These are phyloP conservation scores for Pythium folliculosum DNA, from an alignment of 352 stramenopile species.

Conservation along the genomic window DNA sequence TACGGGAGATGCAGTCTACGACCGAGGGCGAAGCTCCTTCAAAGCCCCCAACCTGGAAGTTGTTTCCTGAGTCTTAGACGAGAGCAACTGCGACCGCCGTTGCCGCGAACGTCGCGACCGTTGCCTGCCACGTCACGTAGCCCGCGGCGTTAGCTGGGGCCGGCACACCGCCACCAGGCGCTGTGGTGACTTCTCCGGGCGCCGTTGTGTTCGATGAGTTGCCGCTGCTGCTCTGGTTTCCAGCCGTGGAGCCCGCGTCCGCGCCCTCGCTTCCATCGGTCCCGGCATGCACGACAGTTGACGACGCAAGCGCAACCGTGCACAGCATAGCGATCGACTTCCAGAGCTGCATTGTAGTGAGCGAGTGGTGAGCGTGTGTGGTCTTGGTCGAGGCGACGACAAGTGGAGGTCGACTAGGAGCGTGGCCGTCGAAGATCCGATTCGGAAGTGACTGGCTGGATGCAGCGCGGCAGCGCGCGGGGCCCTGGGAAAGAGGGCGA, in stretches of 20 bases:
- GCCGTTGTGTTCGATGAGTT: neutral
- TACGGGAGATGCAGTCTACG: constrained; percentile 9
- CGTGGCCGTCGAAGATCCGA: constrained; percentile 6
- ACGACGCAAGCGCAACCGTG: constrained; percentile 14
- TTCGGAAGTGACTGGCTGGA: constrained; percentile 8
- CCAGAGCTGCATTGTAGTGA: constrained; percentile 11
- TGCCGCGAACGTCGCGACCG: constrained; percentile 16
- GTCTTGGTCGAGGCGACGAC: neutral
- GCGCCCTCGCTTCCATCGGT: neutral
- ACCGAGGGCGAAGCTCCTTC: neutral
- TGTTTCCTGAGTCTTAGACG: constrained; percentile 15
- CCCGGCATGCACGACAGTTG: neutral
- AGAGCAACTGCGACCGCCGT: constrained; percentile 18
- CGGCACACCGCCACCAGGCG: constrained; percentile 12
- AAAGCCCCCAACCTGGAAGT: neutral
- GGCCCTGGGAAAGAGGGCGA: neutral
- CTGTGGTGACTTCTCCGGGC: neutral
- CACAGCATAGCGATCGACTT: constrained; percentile 8
- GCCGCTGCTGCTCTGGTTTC: neutral
- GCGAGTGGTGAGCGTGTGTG: too few relatives aligned
- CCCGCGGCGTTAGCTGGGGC: neutral
- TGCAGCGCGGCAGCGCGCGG: too few relatives aligned
- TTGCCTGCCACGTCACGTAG: constrained; percentile 22
- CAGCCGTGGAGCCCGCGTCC: neutral
- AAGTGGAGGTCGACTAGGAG: neutral